Percentiles rank a stretch among this genome's conserved stretches.
Conservation (phyloP, 2,329 filamentous ascomycete species). For the Paecilomyces fulvus region DNA sequence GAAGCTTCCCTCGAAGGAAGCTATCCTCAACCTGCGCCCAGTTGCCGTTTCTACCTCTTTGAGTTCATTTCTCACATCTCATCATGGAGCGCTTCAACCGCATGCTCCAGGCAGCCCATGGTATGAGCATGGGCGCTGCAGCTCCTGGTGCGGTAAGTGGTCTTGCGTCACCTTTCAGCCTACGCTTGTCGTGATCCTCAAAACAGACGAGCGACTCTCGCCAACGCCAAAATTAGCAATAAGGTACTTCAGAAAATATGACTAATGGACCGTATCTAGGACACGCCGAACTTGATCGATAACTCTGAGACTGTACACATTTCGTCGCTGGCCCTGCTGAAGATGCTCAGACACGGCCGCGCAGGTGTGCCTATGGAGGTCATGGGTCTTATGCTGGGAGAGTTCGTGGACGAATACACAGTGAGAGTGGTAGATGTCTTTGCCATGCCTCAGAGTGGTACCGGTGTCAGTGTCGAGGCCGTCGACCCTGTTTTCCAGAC, state of each 20-base stretch:
- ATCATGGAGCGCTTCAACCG: conserved; percentile 86
- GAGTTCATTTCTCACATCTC: conserved; percentile 9
- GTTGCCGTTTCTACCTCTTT: conserved; percentile 10
- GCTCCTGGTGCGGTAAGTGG: conserved; percentile 32
- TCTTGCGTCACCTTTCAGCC: conserved; percentile 5
- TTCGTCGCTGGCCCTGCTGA: conserved; percentile 89
- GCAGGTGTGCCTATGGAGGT: conserved; percentile 99
- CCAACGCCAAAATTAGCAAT: not conserved
- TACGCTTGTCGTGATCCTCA: not conserved
- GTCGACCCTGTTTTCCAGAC: conserved; percentile 98
- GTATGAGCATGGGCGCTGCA: conserved; percentile 41
- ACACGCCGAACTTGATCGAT: conserved; percentile 86
- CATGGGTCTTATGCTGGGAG: conserved; percentile 98
- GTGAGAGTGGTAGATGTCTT: conserved; percentile 98
- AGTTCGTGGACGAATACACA: conserved; percentile 98
- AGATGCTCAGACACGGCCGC: conserved; percentile 96
- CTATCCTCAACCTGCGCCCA: conserved; percentile 6
- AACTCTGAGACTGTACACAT: conserved; percentile 99
- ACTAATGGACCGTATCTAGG: conserved; percentile 43
- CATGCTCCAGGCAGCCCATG: conserved; percentile 68
- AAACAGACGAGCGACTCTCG: not conserved
- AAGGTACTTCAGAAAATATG: not conserved
- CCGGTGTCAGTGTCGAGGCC: conserved; percentile 94
- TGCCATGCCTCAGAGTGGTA: conserved; percentile 98
- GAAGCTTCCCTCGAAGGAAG: conserved; percentile 1